A percentile compares a stretch with the other conserved stretches of the same genome.
phyloP scores from a whole-genome alignment of 306 rosid species.

The peach (Prunus persica) region DNA sequence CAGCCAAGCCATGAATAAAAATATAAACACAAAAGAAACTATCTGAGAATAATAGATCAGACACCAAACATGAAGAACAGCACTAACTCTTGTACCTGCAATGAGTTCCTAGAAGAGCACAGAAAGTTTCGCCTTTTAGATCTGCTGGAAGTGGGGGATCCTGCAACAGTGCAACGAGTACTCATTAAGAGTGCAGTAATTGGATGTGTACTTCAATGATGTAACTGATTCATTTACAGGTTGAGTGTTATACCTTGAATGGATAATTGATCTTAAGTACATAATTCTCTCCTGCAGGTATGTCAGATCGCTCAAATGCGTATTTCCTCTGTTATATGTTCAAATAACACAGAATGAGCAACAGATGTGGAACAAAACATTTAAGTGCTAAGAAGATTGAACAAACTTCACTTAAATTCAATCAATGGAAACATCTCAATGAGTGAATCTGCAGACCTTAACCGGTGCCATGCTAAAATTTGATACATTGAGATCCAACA shows the following conservation, averaged over 20 bases:
- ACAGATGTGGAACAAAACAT: conserved; percentile 6
- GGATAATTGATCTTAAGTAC: conserved; percentile 86
- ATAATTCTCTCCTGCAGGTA: conserved; percentile 77
- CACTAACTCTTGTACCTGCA: conserved; percentile 49
- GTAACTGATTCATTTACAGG: conserved; percentile 16
- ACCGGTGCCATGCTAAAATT: conserved; percentile 80
- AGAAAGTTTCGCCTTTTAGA: conserved; percentile 70
- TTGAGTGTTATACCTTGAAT: conserved; percentile 61
- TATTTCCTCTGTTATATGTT: conserved; percentile 67
- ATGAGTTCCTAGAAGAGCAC: conserved; percentile 76
- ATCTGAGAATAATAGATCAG: conserved; percentile 14
- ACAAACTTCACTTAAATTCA: conserved; percentile 9
- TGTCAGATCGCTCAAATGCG: conserved; percentile 82
- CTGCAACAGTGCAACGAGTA: conserved; percentile 37
- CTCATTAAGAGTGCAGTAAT: neutral
- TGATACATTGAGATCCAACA: conserved; percentile 65
- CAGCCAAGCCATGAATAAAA: neutral
- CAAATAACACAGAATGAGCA: conserved; percentile 14
- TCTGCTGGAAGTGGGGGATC: conserved; percentile 74
- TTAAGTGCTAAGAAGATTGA: conserved; percentile 9
- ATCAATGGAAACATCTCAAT: conserved; percentile 11
- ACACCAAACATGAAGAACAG: conserved; percentile 13
- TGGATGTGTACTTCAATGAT: conserved; percentile 15
- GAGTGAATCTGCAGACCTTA: conserved; percentile 54
- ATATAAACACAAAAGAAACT: neutral